These are phyloP conservation scores for Hyaloperonospora arabidopsidis DNA, from an alignment of 352 stramenopile genomes.

Conservation along the genomic window DNA sequence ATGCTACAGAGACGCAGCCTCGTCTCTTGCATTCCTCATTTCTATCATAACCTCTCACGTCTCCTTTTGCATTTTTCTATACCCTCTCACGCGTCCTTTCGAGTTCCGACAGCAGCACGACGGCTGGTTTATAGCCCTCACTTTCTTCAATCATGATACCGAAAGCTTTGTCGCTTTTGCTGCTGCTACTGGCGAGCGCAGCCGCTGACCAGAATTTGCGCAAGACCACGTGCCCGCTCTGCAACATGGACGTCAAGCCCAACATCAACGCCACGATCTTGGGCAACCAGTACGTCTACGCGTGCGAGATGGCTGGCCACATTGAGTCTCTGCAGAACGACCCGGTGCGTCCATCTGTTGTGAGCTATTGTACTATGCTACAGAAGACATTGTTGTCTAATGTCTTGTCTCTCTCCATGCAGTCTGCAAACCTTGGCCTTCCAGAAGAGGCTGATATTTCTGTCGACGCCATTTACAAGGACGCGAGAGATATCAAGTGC, in stretches of 20 bases:
- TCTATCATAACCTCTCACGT: too few relatives aligned
- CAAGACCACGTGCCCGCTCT: slow-evolving; percentile 49
- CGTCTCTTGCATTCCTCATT: too few relatives aligned
- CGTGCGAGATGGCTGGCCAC: slow-evolving; percentile 78
- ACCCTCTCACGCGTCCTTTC: too few relatives aligned
- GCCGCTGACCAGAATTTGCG: slow-evolving; percentile 44
- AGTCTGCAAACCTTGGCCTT: slow-evolving; percentile 35
- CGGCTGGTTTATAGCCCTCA: too few relatives aligned
- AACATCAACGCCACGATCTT: slow-evolving; percentile 59
- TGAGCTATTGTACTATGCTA: neutral
- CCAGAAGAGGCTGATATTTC: slow-evolving; percentile 40
- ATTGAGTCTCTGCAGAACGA: slow-evolving; percentile 73
- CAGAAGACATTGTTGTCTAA: too few relatives aligned
- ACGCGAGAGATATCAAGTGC: slow-evolving; percentile 48
- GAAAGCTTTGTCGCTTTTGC: slow-evolving; percentile 20
- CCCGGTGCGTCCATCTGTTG: slow-evolving; percentile 32
- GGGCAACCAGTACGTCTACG: slow-evolving; percentile 68
- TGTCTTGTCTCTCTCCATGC: neutral
- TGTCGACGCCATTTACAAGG: slow-evolving; percentile 66
- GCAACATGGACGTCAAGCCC: slow-evolving; percentile 49
- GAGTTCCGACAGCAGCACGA: too few relatives aligned
- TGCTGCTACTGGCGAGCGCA: slow-evolving; percentile 20
- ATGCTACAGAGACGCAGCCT: too few relatives aligned
- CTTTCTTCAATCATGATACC: slow-evolving; percentile 9
- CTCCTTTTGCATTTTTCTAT: too few relatives aligned